Evolutionary conservation across 2,329 filamentous ascomycete genomes (phyloP), one percentile per base, ranked within the genome.

Genomic region (Xylariaceae sp.): DNA sequence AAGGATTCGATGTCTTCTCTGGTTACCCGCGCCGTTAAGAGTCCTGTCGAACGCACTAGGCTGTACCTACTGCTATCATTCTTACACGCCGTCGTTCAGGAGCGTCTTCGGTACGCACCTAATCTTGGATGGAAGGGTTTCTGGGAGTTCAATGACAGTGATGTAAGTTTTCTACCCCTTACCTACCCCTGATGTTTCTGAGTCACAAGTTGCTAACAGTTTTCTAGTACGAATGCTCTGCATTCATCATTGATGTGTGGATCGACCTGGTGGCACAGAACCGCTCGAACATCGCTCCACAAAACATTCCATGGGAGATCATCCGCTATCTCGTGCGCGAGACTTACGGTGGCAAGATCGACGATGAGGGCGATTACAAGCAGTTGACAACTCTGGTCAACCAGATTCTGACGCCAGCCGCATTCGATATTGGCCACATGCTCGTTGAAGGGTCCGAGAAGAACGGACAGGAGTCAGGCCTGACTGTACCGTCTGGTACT

Each of bases 131-230:
- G 94, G 94, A 97, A 96, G 79, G 91, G 92, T 56, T 96, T 97
- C 82, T 99, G 95, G 94, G 95, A 99, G 76, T 99, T 99, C 75
- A 99, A 99, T 73, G 95, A 99, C 75, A 96, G 92, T 68, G 94
- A 99, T 76, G 90, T 95, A 84, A 89, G 90, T 87, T 66, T 58
- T 48, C 23, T n/a, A 53, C 18, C 51, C 18, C 37, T 13, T 35
- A 2, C 11, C 11, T 39, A 6, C 37, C 37, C 7, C 37, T 23
- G 2, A 23, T 51, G 11, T 45, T 15, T 15, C 18, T 39, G 30
- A 45, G 35, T 41, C 34, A 13, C n/a, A 3, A 4, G 3, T 45
- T 53, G 51, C 65, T 70, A 61, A 71, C 64, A 61, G 59, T 52
- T 57, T 65, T 56, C 63, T 35, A 94, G 89, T 97, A 97, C 75